A percentile compares a stretch with the other conserved stretches of the same genome.
Conservation (phyloP, 768 basidiomycete species). For the Tremella yokohamensis region DNA sequence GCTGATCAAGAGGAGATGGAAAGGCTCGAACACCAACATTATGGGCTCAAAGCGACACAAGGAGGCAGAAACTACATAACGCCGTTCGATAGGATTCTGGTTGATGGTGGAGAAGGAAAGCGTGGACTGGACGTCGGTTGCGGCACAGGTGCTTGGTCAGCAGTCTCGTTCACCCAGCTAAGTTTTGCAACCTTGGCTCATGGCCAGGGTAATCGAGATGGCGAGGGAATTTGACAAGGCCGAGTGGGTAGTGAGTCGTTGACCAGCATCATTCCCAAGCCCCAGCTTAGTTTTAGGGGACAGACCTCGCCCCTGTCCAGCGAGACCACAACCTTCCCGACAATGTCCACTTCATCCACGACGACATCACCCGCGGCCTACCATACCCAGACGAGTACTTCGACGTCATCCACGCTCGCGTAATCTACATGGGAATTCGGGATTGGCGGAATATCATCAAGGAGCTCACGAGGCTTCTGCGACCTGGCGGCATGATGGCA, state of each 20-base stretch:
- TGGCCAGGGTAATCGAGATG: slow-evolving; percentile 23
- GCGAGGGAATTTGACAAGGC: slow-evolving; percentile 21
- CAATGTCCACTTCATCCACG: slow-evolving; percentile 19
- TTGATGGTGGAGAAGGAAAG: slow-evolving; percentile 1
- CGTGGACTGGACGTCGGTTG: slow-evolving; percentile 22
- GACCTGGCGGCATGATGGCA: slow-evolving; percentile 16
- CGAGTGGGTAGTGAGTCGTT: slow-evolving; percentile 8
- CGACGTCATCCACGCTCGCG: slow-evolving; percentile 21
- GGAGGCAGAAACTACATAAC: slow-evolving; percentile 18
- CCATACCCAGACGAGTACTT: slow-evolving; percentile 21
- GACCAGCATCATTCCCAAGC: too few relatives aligned
- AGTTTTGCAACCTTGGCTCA: background rate
- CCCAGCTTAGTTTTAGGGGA: slow-evolving; percentile 10
- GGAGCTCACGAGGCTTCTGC: slow-evolving; percentile 11
- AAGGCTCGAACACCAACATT: slow-evolving; percentile 21
- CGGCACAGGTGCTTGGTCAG: slow-evolving; percentile 21
- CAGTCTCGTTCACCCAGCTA: background rate
- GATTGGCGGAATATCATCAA: slow-evolving; percentile 13
- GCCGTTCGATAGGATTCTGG: slow-evolving; percentile 13
- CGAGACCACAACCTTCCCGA: slow-evolving; percentile 15
- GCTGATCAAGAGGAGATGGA: slow-evolving; percentile 4
- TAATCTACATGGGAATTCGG: slow-evolving; percentile 16
- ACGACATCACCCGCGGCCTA: slow-evolving; percentile 17
- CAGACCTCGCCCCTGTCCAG: slow-evolving; percentile 20
- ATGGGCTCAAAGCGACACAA: slow-evolving; percentile 16